These are phyloP conservation scores for Rhizophagus prolifer DNA, from an alignment of 192 early-diverging fungal genomes.

Conservation along the genomic window DNA sequence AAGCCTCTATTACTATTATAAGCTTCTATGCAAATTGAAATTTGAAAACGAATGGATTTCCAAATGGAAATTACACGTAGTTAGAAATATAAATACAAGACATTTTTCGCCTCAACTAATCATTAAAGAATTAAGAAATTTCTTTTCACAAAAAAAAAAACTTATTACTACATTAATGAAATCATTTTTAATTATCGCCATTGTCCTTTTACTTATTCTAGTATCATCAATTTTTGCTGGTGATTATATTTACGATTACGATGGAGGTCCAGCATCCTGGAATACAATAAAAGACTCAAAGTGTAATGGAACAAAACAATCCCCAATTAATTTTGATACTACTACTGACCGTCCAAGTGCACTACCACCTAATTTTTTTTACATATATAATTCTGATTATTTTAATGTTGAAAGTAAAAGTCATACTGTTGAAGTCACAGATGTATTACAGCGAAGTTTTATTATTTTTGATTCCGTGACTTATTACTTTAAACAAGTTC, in stretches of 20 bases:
- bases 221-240: not conserved
- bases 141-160: no score
- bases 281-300: no score
- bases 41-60: no score
- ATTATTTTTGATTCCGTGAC: conserved; percentile 17
- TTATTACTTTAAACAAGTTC: conserved; percentile 52
- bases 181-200: not conserved
- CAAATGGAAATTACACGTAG: no score
- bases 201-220: not conserved
- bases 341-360: not conserved
- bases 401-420: conserved; percentile 40
- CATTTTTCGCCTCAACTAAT: no score
- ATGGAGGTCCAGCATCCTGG: not conserved
- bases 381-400: conserved; percentile 14
- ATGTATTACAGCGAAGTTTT: not conserved
- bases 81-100: no score
- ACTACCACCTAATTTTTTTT: not conserved
- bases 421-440: conserved; percentile 38
- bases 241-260: no score
- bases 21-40: no score
- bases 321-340: conserved; percentile 52
- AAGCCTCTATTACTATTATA: no score
- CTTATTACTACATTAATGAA: not conserved
- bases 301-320: conserved; percentile 47
- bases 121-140: no score